Conservation (phyloP, 2,329 filamentous ascomycete species). For the Lasiodiplodia sp. region DNA sequence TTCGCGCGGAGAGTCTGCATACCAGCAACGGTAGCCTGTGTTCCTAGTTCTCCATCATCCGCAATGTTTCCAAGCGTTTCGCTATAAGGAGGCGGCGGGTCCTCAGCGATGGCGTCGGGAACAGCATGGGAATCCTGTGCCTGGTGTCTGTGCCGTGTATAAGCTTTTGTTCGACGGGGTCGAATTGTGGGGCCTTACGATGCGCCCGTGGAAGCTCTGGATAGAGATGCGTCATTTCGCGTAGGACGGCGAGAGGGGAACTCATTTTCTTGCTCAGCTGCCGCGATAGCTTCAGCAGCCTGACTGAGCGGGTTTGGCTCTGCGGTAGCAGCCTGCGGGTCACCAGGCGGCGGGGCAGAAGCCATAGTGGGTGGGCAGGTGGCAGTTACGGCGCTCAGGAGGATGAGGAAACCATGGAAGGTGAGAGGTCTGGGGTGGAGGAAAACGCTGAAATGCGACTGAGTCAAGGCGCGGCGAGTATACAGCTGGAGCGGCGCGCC, state of each 20-base stretch:
- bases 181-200: neutral
- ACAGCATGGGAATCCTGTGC: neutral
- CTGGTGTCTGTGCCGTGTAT: neutral
- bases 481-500: neutral
- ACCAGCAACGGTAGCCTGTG: constrained; percentile 56
- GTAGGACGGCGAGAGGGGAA: neutral
- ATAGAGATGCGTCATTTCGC: neutral
- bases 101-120: neutral
- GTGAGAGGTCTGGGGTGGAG: neutral
- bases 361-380: constrained; percentile 18
- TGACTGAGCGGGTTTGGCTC: constrained; percentile 27
- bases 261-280: constrained; percentile 12
- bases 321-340: constrained; percentile 6
- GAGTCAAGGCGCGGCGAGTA: constrained; percentile 10
- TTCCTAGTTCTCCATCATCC: constrained; percentile 48
- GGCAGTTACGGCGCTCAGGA: neutral
- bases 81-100: constrained; percentile 49
- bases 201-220: neutral
- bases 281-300: constrained; percentile 28
- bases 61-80: constrained; percentile 49
- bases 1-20: no score
- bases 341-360: constrained; percentile 23
- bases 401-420: neutral
- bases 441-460: neutral
- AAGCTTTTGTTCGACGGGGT: neutral